Percentiles rank a stretch among this genome's conserved stretches.
Conservation (phyloP, 441 rosid species). For the Brassica hybrid region DNA sequence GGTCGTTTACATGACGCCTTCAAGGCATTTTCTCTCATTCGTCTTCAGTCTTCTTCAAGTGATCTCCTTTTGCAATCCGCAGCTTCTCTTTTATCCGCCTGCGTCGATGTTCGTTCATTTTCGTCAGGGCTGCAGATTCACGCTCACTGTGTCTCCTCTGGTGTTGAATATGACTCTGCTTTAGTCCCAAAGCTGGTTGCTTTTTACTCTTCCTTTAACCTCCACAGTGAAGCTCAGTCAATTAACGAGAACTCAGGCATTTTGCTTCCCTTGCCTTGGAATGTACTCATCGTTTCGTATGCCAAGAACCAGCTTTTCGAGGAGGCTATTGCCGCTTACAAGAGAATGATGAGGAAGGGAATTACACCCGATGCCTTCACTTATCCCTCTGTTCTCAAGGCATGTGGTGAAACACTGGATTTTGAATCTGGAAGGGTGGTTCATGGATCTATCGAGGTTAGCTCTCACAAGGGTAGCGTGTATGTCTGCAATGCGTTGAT, state of each 20-base stretch:
- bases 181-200: conserved; percentile 67
- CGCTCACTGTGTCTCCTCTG: conserved; percentile 51
- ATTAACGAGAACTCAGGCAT: conserved; percentile 51
- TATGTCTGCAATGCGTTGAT: conserved; percentile 76
- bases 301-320: conserved; percentile 48
- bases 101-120: conserved; percentile 48
- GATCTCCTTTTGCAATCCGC: conserved; percentile 45
- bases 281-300: conserved; percentile 63
- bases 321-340: conserved; percentile 59
- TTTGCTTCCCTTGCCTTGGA: conserved; percentile 69
- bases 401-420: conserved; percentile 70
- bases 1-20: conserved; percentile 62
- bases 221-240: conserved; percentile 47
- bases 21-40: conserved; percentile 51
- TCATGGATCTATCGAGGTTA: conserved; percentile 59
- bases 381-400: conserved; percentile 80
- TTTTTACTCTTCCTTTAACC: conserved; percentile 59
- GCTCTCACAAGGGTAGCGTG: conserved; percentile 50
- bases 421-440: conserved; percentile 59
- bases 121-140: conserved; percentile 66
- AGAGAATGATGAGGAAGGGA: conserved; percentile 58
- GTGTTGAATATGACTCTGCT: conserved; percentile 55
- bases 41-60: conserved; percentile 43
- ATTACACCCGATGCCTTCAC: conserved; percentile 74
- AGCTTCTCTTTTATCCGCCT: conserved; percentile 57